Percentiles rank a stretch among this genome's conserved stretches.
phyloP scores from a whole-genome alignment of 2,329 filamentous ascomycete species.

The Xylaria polymorpha region DNA sequence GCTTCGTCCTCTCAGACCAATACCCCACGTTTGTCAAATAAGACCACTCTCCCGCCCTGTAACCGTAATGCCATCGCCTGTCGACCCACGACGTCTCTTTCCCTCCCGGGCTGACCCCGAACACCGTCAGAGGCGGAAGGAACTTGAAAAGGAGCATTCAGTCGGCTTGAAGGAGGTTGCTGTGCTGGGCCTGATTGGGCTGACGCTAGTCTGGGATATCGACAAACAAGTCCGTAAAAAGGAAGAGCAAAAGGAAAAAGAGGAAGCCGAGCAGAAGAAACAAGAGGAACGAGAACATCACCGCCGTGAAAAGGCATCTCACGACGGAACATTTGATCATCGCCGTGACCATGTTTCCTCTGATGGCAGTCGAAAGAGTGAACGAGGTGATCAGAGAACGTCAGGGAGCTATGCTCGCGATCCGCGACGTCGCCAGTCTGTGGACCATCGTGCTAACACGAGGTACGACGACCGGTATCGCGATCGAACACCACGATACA shows the following conservation, averaged over 20 bases:
- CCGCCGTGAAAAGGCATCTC: slow-evolving; percentile 33
- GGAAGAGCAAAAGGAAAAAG: slow-evolving; percentile 50
- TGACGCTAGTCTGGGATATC: slow-evolving; percentile 56
- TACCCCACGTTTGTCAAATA: not conserved
- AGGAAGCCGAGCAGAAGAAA: slow-evolving; percentile 41
- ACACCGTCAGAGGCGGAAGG: slow-evolving; percentile 52
- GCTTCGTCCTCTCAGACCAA: not conserved
- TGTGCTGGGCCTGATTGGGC: slow-evolving; percentile 47
- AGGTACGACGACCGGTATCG: slow-evolving; percentile 39
- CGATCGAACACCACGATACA: slow-evolving; percentile 33
- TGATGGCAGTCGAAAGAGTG: not conserved
- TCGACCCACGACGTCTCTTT: slow-evolving; percentile 47
- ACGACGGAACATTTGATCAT: slow-evolving; percentile 20
- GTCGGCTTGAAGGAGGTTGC: slow-evolving; percentile 56
- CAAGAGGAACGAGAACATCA: slow-evolving; percentile 39
- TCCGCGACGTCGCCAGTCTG: slow-evolving; percentile 29
- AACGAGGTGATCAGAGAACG: not conserved
- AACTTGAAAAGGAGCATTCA: slow-evolving; percentile 55
- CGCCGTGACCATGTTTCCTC: slow-evolving; percentile 11
- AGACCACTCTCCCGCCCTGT: not conserved
- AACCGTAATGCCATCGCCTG: slow-evolving; percentile 33
- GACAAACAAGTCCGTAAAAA: slow-evolving; percentile 54
- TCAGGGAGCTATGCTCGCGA: slow-evolving; percentile 11
- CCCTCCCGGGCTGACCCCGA: slow-evolving; percentile 55
- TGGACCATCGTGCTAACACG: slow-evolving; percentile 21